A percentile compares a stretch with the other conserved stretches of the same genome.
Evolutionary conservation across 2,329 filamentous ascomycete genomes (phyloP).

Genomic region (Cadophora sp.): DNA sequence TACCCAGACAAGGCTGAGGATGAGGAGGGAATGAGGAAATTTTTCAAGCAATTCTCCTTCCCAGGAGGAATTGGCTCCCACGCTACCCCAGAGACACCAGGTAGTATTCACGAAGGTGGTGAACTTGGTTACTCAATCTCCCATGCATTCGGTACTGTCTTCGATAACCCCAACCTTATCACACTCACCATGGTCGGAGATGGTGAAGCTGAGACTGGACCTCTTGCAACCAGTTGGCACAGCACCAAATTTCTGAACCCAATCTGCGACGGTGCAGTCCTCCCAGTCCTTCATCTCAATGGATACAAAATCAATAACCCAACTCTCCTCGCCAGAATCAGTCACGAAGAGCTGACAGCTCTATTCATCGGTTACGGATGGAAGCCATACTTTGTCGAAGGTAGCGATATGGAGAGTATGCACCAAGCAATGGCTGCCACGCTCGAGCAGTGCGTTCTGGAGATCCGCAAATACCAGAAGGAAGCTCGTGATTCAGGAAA

Average conservation of each 20-base stretch:
- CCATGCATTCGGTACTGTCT: constrained; percentile 79
- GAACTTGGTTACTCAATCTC: constrained; percentile 84
- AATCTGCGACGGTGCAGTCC: constrained; percentile 77
- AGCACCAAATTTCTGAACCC: constrained; percentile 84
- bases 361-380: constrained; percentile 79
- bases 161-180: constrained; percentile 77
- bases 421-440: constrained; percentile 84
- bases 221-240: constrained; percentile 81
- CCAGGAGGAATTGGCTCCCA: constrained; percentile 81
- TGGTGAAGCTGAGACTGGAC: constrained; percentile 82
- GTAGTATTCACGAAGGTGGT: constrained; percentile 79
- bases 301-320: constrained; percentile 89
- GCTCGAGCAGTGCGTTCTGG: constrained; percentile 72
- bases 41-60: constrained; percentile 87
- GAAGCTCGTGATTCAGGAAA: constrained; percentile 73
- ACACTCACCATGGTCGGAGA: constrained; percentile 81
- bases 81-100: constrained; percentile 79
- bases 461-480: constrained; percentile 74
- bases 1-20: constrained; percentile 77
- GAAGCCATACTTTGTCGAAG: constrained; percentile 82
- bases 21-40: constrained; percentile 71
- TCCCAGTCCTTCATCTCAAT: constrained; percentile 80
- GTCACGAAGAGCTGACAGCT: constrained; percentile 72
- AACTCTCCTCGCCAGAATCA: constrained; percentile 74
- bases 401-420: constrained; percentile 75